Evolutionary conservation across 306 rosid species (phyloP).

Genomic region (Crotalaria pallida): DNA sequence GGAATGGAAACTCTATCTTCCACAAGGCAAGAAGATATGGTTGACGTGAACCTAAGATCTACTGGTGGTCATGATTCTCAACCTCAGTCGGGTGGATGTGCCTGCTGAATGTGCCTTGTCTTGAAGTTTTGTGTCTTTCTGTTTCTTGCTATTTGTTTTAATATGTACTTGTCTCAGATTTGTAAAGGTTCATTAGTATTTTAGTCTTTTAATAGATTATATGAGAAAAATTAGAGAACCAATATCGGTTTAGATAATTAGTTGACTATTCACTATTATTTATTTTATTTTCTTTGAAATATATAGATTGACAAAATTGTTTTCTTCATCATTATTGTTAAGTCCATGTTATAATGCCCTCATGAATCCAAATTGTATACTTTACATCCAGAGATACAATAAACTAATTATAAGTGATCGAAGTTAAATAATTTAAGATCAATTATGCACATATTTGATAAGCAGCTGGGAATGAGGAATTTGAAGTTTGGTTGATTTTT

Average conservation of each 20-base stretch:
- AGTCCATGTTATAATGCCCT: background rate
- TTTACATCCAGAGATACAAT: background rate
- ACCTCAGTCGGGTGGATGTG: slow-evolving; percentile 34
- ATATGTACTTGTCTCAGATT: slow-evolving; percentile 17
- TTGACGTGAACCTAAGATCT: slow-evolving; percentile 44
- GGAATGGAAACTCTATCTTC: slow-evolving; percentile 47
- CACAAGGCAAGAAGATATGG: slow-evolving; percentile 46
- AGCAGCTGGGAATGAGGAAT: no score
- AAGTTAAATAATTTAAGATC: background rate
- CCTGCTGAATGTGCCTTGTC: slow-evolving; percentile 29
- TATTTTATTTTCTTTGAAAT: background rate
- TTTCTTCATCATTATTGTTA: background rate
- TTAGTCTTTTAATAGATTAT: slow-evolving; percentile 10
- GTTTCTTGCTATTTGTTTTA: slow-evolving; percentile 20
- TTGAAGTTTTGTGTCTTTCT: slow-evolving; percentile 11
- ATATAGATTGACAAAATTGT: background rate
- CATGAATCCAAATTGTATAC: background rate
- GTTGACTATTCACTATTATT: slow-evolving; percentile 11
- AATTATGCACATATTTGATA: background rate
- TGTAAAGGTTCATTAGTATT: slow-evolving; percentile 29
- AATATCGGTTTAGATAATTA: background rate
- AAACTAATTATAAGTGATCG: no score
- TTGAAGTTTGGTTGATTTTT: no score
- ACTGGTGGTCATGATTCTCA: slow-evolving; percentile 26
- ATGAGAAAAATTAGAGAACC: background rate